Evolutionary conservation across 164 flowering plant species (phyloP).

Genomic region (Pachysandra terminalis): DNA sequence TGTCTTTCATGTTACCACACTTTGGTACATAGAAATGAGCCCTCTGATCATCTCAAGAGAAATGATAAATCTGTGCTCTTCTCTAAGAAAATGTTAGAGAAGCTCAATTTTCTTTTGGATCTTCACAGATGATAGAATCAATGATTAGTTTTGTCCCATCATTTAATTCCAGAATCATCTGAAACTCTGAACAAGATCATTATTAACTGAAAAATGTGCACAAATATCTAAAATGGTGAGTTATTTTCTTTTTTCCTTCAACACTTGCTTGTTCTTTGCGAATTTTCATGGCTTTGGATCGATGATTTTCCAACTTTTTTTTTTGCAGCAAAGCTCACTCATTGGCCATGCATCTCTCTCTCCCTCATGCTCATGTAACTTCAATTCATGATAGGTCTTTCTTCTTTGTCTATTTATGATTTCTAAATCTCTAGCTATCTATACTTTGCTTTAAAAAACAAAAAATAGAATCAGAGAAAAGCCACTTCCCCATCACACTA

Average conservation of each 20-base stretch:
- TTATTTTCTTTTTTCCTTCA: slow-evolving; percentile 4
- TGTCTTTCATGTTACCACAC: too few species aligned
- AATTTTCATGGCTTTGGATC: slow-evolving; percentile 4
- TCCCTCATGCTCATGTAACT: too few species aligned
- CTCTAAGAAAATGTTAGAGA: background rate
- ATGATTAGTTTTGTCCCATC: background rate
- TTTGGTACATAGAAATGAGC: too few species aligned
- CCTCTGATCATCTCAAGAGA: slow-evolving; percentile 12
- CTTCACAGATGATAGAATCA: background rate
- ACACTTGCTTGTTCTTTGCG: too few species aligned
- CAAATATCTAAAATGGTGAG: slow-evolving; percentile 18
- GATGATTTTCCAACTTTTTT: background rate
- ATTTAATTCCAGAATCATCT: slow-evolving; percentile 7
- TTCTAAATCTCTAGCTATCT: slow-evolving; percentile 6
- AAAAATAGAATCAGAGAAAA: too few species aligned
- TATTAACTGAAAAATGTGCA: slow-evolving; percentile 17
- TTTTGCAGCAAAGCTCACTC: background rate
- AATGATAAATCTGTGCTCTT: slow-evolving; percentile 11
- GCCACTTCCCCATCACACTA: too few species aligned
- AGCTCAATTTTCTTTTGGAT: background rate
- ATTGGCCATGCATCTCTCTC: background rate
- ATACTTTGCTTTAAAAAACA: background rate
- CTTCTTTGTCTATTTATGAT: too few species aligned
- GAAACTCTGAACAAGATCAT: slow-evolving; percentile 1
- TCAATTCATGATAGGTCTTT: too few species aligned